These are phyloP conservation scores for Fistulinella staudtii DNA, from an alignment of 1,284 basidiomycete species.

Conservation along the genomic window DNA sequence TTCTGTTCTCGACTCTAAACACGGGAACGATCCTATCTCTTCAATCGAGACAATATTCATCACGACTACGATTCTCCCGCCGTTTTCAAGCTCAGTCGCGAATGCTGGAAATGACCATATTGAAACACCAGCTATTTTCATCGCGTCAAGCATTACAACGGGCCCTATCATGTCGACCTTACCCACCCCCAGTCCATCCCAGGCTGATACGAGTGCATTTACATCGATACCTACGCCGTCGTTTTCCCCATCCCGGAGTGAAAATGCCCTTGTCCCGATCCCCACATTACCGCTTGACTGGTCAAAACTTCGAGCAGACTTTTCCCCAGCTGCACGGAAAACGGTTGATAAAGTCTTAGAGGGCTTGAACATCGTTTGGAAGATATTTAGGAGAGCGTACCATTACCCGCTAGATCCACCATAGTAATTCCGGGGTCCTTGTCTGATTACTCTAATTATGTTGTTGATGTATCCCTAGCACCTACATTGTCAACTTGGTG, in stretches of 20 bases:
- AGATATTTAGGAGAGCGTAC: slow-evolving; percentile 44
- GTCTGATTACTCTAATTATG: slow-evolving; percentile 7
- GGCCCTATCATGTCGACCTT: slow-evolving; percentile 3
- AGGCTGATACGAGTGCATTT: slow-evolving; percentile 8
- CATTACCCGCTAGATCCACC: slow-evolving; percentile 58
- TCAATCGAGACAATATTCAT: slow-evolving; percentile 27
- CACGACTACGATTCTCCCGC: slow-evolving; percentile 33
- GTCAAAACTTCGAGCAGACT: slow-evolving; percentile 24
- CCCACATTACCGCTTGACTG: slow-evolving; percentile 24
- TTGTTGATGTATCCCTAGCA: slow-evolving; percentile 14
- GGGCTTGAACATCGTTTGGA: slow-evolving; percentile 45
- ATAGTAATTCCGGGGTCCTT: slow-evolving; percentile 10
- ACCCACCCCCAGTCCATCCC: slow-evolving; percentile 8
- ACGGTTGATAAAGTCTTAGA: slow-evolving; percentile 34
- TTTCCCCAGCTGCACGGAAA: slow-evolving; percentile 24
- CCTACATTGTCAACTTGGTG: background rate
- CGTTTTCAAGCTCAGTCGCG: slow-evolving; percentile 6
- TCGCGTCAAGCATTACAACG: slow-evolving; percentile 7
- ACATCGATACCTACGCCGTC: slow-evolving; percentile 15
- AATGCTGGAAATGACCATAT: slow-evolving; percentile 3
- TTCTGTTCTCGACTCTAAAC: slow-evolving; percentile 20
- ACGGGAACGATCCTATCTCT: slow-evolving; percentile 11
- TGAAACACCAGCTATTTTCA: slow-evolving; percentile 2
- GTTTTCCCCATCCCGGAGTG: slow-evolving; percentile 10
- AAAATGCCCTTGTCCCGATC: slow-evolving; percentile 16